Evolutionary conservation across 2,329 filamentous ascomycete genomes (phyloP).

Genomic region (Microdochium nivale): DNA sequence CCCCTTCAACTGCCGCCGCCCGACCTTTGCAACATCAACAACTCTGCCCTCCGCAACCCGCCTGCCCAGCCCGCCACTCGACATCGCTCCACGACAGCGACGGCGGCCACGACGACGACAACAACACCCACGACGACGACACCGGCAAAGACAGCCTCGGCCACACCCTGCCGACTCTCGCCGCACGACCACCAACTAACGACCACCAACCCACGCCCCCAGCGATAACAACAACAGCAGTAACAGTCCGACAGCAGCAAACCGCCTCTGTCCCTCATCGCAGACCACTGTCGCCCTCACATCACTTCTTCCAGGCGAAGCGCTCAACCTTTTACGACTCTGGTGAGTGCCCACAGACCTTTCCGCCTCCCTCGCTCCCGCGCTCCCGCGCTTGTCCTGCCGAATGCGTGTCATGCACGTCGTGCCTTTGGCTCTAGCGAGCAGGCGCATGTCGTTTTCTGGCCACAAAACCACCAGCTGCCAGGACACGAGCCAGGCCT

Average conservation of each 20-base stretch:
- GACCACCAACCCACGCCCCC: conserved; percentile 6
- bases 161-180: not conserved
- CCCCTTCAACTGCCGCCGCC: not conserved
- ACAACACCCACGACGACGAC: too few species aligned
- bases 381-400: not conserved
- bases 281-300: not conserved
- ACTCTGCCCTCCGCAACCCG: not conserved
- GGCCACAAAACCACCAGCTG: too few species aligned
- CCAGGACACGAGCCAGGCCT: too few species aligned
- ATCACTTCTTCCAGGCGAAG: not conserved
- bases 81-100: not conserved
- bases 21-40: not conserved
- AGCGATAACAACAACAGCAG: conserved; percentile 5
- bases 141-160: not conserved
- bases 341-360: not conserved
- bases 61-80: not conserved
- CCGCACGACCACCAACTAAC: conserved; percentile 1
- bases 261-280: not conserved
- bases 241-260: conserved; percentile 2
- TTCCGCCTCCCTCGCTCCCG: not conserved
- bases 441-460: not conserved
- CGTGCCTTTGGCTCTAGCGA: too few species aligned
- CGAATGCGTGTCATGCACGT: too few species aligned
- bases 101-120: not conserved
- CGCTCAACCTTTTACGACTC: not conserved